Evolutionary conservation across 345 rosid species (phyloP).

Genomic region (Rhodamnia argentea): DNA sequence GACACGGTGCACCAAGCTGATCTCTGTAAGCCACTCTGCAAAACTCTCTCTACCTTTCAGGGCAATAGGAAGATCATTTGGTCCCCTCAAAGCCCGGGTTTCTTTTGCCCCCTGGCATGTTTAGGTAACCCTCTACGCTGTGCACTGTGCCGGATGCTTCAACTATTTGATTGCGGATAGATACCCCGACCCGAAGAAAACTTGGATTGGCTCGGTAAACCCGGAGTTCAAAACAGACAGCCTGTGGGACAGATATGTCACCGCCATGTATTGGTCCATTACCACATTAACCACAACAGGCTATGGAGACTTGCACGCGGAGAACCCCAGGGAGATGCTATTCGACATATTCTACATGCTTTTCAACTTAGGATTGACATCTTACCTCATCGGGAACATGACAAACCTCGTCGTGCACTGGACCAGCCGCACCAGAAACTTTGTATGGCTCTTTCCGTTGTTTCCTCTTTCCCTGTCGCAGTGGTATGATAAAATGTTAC

Average conservation of each 20-base stretch:
- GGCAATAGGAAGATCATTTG: neutral
- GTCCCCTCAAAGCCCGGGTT: neutral
- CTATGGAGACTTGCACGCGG: constrained; percentile 88
- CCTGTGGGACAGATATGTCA: constrained; percentile 76
- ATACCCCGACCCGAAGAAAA: constrained; percentile 67
- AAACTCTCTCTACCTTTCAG: neutral
- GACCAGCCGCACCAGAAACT: constrained; percentile 93
- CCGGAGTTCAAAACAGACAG: constrained; percentile 62
- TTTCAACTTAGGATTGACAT: constrained; percentile 82
- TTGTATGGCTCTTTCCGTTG: constrained; percentile 36
- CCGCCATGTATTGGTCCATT: constrained; percentile 87
- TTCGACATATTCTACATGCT: constrained; percentile 92
- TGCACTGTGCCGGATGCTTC: constrained; percentile 96
- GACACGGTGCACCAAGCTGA: constrained; percentile 87
- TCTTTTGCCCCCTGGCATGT: neutral
- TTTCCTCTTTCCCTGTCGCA: neutral
- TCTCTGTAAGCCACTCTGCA: constrained; percentile 43
- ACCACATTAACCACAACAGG: constrained; percentile 91
- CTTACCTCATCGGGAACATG: constrained; percentile 97
- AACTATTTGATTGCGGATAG: constrained; percentile 83
- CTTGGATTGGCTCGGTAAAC: constrained; percentile 77
- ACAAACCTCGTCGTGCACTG: constrained; percentile 97
- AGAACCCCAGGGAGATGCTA: constrained; percentile 91
- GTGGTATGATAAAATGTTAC: neutral
- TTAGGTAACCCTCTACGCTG: constrained; percentile 87